phyloP scores from a whole-genome alignment of 139 green algal genomes.

The Coccomyxa sp. region DNA sequence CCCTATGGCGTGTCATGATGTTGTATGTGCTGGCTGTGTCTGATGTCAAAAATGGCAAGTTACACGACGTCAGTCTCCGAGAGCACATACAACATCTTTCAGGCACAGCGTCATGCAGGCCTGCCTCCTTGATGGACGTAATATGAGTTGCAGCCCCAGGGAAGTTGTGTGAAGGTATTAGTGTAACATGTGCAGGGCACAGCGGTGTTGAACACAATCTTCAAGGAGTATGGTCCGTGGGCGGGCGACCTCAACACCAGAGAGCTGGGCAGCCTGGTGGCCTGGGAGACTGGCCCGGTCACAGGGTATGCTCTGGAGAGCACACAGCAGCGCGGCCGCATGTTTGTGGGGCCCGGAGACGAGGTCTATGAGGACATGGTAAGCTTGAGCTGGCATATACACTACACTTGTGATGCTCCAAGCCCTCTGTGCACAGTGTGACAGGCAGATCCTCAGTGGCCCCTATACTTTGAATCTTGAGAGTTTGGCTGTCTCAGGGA shows the following conservation, averaged over 20 bases:
- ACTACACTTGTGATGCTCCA: neutral
- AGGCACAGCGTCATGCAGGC: neutral
- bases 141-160: too few relatives aligned
- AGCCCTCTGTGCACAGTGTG: neutral
- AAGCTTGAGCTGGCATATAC: neutral
- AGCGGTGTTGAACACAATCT: slow-evolving; percentile 93
- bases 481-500: neutral
- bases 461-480: neutral
- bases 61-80: too few relatives aligned
- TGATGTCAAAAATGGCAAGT: too few relatives aligned
- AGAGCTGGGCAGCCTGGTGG: slow-evolving; percentile 88
- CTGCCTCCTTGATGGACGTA: neutral
- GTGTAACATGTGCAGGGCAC: slow-evolving; percentile 79
- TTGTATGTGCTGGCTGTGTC: too few relatives aligned
- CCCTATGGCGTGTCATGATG: too few relatives aligned
- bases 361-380: slow-evolving; percentile 93
- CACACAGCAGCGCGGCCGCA: slow-evolving; percentile 82
- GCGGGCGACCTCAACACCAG: slow-evolving; percentile 80
- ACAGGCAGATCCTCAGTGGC: too few relatives aligned
- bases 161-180: too few relatives aligned
- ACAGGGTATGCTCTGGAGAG: slow-evolving; percentile 79
- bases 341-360: slow-evolving; percentile 86
- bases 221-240: slow-evolving; percentile 67
- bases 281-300: slow-evolving; percentile 77
- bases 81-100: too few relatives aligned